Evolutionary conservation across 2,329 filamentous ascomycete species (phyloP), one percentile per base, ranked within the genome.

Genomic region (Chaetomiaceae sp.): DNA sequence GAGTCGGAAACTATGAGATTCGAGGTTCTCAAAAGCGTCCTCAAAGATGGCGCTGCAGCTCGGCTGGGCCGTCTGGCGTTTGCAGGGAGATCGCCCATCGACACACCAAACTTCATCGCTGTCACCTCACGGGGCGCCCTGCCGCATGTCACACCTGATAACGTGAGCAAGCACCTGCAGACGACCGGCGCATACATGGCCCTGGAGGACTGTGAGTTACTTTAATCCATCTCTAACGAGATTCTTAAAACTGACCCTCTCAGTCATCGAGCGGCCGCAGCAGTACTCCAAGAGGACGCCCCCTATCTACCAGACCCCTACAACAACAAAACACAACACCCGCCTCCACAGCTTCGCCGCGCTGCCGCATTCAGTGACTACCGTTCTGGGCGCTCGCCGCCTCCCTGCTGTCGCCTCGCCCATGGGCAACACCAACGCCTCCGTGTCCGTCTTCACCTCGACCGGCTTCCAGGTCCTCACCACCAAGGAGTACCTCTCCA

Each of bases 91-190:
- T 81, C 77, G 57, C 71, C 78, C n/a, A 77, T 96, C 59, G 75
- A 87, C 19, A 99, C 94, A 27, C 94, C 94, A 39, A 87, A 88
- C 66, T 95, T 87, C 69, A 74, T 96, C 54, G 85, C 83, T 47
- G 77, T 88, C 60, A 88, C 88, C 3, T 96, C 94, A 31, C 82
- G 94, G 64, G 94, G 94, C 20, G 82, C 82, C 1, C 75, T 97
- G 33, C 91, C 94, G 47, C 94, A 99, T 72, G 72, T 99, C 59
- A 88, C 91, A 3, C 91, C 91, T 36, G 94, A 99, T 74, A 87
- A 87, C 57, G 76, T 94, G 60, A 69, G 72, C 37, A 84, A 82
- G 51, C 76, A 87, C 63, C 84, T 85, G 1, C 68, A 79, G 5
- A 76, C 95, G 55, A 74, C 75, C 25, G 88, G 87, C 23, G 77